phyloP scores from a whole-genome alignment of 305 asterid species.

The Plantago coronopus region DNA sequence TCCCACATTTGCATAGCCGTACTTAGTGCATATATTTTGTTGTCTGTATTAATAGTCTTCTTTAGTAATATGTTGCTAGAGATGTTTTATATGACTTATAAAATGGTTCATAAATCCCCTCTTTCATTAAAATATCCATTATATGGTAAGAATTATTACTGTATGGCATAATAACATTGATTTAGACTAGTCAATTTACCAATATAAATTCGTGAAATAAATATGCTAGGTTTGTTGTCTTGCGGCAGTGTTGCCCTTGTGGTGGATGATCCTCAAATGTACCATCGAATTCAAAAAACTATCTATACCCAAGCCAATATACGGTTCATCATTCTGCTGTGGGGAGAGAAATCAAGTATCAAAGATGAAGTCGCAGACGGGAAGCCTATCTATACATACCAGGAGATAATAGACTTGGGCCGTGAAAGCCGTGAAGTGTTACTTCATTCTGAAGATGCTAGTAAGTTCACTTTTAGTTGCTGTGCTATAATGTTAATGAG shows the following conservation, averaged over 20 bases:
- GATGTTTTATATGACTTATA: neutral
- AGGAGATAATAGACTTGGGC: conserved; percentile 75
- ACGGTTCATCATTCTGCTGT: conserved; percentile 68
- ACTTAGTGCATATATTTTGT: too few relatives aligned
- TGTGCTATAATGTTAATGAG: neutral
- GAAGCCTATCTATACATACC: conserved; percentile 58
- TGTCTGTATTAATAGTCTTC: too few relatives aligned
- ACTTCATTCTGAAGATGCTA: conserved; percentile 60
- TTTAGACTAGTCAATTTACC: neutral
- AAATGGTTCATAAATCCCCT: neutral
- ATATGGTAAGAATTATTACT: too few relatives aligned
- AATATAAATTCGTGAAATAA: conserved; percentile 19
- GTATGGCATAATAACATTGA: too few relatives aligned
- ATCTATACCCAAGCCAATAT: conserved; percentile 47
- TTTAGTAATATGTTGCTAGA: neutral
- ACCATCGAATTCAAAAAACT: conserved; percentile 45
- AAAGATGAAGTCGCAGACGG: conserved; percentile 34
- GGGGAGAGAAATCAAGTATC: conserved; percentile 84
- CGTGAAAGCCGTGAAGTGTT: conserved; percentile 46
- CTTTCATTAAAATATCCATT: too few relatives aligned
- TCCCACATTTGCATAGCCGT: too few relatives aligned
- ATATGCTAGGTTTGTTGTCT: conserved; percentile 21
- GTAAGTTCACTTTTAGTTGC: conserved; percentile 44
- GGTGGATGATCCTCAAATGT: conserved; percentile 77
- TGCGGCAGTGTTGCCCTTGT: conserved; percentile 78